phyloP scores from a whole-genome alignment of 2,329 filamentous ascomycete species.

The Apiospora hydei region DNA sequence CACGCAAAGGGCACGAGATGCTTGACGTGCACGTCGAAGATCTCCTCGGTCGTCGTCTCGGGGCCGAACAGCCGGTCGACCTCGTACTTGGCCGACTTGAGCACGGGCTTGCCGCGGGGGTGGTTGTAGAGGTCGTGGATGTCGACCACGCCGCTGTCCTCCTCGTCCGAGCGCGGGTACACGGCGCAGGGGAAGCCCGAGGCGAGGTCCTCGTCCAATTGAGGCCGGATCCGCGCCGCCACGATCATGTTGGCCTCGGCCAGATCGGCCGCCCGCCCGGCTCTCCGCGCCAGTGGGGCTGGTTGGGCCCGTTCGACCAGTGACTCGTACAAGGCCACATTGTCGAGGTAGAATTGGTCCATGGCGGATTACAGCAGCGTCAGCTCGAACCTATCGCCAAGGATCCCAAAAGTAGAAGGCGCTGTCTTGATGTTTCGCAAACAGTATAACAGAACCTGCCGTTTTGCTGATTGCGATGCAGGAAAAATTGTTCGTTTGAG shows the following conservation, averaged over 20 bases:
- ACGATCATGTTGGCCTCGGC: slow-evolving; percentile 43
- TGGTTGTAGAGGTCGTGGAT: slow-evolving; percentile 47
- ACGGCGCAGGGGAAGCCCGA: slow-evolving; percentile 41
- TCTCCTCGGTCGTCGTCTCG: slow-evolving; percentile 44
- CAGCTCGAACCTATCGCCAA: background rate
- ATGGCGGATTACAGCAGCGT: slow-evolving; percentile 32
- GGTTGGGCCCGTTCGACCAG: slow-evolving; percentile 41
- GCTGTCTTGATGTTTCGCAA: background rate
- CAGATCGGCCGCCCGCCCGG: slow-evolving; percentile 17
- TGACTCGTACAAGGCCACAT: slow-evolving; percentile 39
- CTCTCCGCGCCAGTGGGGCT: background rate
- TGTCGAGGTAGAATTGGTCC: slow-evolving; percentile 44
- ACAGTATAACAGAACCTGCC: background rate
- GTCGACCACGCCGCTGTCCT: slow-evolving; percentile 40
- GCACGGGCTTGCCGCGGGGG: slow-evolving; percentile 40
- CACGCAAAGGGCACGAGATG: slow-evolving; percentile 54
- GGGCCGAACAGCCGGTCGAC: slow-evolving; percentile 47
- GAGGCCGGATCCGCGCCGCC: slow-evolving; percentile 46
- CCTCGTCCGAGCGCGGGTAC: slow-evolving; percentile 34
- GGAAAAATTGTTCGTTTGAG: background rate
- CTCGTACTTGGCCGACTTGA: slow-evolving; percentile 46
- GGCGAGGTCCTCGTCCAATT: slow-evolving; percentile 44
- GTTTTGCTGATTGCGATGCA: background rate
- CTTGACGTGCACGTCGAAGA: slow-evolving; percentile 50
- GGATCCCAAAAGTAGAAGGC: background rate